Conservation (phyloP, 257 asterid genomes). For the Apocynum venetum region DNA sequence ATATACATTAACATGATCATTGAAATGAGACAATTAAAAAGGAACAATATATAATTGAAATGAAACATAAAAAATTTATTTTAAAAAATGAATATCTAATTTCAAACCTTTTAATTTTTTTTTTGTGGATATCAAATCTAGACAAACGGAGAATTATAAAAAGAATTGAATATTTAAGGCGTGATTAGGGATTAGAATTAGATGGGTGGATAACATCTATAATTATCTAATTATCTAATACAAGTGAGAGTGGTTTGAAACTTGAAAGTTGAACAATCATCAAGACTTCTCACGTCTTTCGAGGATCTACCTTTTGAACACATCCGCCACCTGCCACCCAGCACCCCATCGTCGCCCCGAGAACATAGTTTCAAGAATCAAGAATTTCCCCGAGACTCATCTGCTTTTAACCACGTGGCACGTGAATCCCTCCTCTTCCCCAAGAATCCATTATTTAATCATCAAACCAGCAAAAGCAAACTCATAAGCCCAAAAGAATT, state of each 20-base stretch:
- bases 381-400: neutral
- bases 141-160: too few relatives aligned
- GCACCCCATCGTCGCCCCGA: too few relatives aligned
- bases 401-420: constrained; percentile 13
- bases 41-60: too few relatives aligned
- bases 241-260: neutral
- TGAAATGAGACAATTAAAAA: too few relatives aligned
- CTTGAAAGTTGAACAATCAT: neutral
- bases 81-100: too few relatives aligned
- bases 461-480: neutral
- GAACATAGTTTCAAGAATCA: neutral
- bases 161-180: too few relatives aligned
- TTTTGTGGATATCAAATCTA: too few relatives aligned
- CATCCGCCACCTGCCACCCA: neutral
- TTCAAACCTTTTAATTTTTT: too few relatives aligned
- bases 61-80: too few relatives aligned
- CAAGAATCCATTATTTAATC: neutral
- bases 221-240: too few relatives aligned
- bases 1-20: too few relatives aligned
- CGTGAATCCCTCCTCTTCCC: constrained; percentile 5
- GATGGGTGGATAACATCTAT: too few relatives aligned
- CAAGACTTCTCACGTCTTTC: neutral
- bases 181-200: neutral
- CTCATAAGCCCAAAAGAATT: neutral
- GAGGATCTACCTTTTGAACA: neutral